Evolutionary conservation across 805 yeast species (phyloP), one percentile per base, ranked within the genome.

Genomic region (Sugiyamaella marilandica): DNA sequence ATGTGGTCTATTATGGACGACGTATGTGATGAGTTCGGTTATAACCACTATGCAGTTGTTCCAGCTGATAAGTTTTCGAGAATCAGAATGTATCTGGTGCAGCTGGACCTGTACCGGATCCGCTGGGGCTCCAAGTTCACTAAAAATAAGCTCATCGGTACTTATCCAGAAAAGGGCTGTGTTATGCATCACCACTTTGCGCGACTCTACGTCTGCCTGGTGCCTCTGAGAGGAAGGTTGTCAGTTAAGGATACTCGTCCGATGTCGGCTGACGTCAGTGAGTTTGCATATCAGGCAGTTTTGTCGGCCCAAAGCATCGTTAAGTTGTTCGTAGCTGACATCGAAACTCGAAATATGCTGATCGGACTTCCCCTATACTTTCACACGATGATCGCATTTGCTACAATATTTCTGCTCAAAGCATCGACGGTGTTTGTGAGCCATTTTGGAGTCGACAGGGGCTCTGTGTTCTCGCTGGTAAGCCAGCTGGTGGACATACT

Each of bases 321-420:
- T 11, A 33, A 48, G n/a, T 29, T 16, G 14, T 48, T 48, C 18
- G 33, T 24, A 9, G 37, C 19, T 24, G 51, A 48, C 26, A 33
- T n/a, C 10, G 51, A 48, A 21, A 43, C 37, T 9, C 34, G 37
- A 32, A 35, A 41, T 9, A 35, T 35, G 14, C 45, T 48, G 13
- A 48, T 35, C 31, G 51, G 51, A 18, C 45, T 48, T 7, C 51
- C 51, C 10, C 51, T 48, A 7, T 48, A 48, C 29, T 48, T 48
- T 18, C 45, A 48, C 26, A 48, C 51, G 10, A 48, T 48, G 51
- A 43, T 43, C 5, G 37, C 45, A 14, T 48, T 48, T 37, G 51
- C 51, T 9, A 33, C 51, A 5, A 43, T 48, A 14, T 48, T 48
- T n/a, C 45, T 48, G 39, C 37, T 48, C 37, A 48, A 39, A 19